Conservation (phyloP, 495 filamentous ascomycete species). For the Chaetomium fimeti region DNA sequence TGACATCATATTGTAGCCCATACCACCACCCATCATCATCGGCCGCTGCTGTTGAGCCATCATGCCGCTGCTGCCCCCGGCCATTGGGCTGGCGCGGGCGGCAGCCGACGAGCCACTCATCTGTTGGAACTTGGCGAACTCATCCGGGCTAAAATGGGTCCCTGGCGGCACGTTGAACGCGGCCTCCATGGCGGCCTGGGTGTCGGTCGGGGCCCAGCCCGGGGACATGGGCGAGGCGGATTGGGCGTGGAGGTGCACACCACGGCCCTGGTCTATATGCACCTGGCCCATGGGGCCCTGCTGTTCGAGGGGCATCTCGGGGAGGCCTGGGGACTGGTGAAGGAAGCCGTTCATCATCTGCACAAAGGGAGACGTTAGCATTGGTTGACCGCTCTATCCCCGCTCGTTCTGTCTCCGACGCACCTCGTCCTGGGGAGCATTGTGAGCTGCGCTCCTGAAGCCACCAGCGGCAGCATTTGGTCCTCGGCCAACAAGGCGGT, state of each 20-base stretch:
- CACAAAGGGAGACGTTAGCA: neutral
- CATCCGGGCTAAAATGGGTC: conserved; percentile 72
- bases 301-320: conserved; percentile 46
- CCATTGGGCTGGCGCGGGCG: conserved; percentile 48
- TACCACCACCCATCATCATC: conserved; percentile 54
- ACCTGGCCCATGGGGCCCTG: conserved; percentile 39
- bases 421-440: conserved; percentile 50
- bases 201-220: conserved; percentile 53
- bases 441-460: conserved; percentile 44
- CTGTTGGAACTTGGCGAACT: conserved; percentile 82
- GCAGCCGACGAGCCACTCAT: conserved; percentile 50
- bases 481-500: conserved; percentile 73
- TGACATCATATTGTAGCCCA: conserved; percentile 48
- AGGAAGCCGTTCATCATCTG: conserved; percentile 94
- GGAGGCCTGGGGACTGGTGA: conserved; percentile 59
- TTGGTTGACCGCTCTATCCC: neutral
- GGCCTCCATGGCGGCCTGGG: conserved; percentile 74
- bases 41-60: conserved; percentile 48
- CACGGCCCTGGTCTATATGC: conserved; percentile 39
- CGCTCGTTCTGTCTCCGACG: conserved; percentile 5
- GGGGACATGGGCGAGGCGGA: conserved; percentile 44
- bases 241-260: conserved; percentile 32
- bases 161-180: conserved; percentile 63
- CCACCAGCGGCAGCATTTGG: conserved; percentile 47
- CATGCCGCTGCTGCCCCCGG: conserved; percentile 41